Base-by-base conservation (phyloP, 352 stramenopile species). In the Globisporangium sylvaticum region DNA sequence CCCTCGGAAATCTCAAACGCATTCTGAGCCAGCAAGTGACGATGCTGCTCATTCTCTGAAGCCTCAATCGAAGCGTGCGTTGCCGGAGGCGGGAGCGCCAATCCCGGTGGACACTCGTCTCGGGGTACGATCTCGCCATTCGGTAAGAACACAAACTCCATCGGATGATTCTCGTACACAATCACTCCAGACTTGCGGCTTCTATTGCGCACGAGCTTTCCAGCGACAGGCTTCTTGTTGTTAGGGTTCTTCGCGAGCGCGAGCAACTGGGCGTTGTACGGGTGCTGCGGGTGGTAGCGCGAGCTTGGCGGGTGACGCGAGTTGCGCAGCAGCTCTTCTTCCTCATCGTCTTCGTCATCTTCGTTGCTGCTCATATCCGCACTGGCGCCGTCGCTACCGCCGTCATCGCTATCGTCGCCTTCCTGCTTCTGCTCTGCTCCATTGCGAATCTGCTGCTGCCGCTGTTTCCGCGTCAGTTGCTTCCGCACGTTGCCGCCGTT, bases 81-180 rank as follows among this genome's bases (percentile, higher is more conserved):
- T 22, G 34, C 57, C 4, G 73, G 53, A 24, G 69, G 64, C 7
- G 81, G 81, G 53, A 88, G 62, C 55, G 62, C 66, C n/a, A 89
- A 59, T 1, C 75, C 80, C 1, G 73, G 67, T 4, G 78, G 74
- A 58, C 81, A 89, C 64, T 91, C 79, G 55, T 91, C 78, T 20
- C 78, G 66, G 4, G 79, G 65, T 50, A 75, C 71, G 61, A 91
- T 90, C 73, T 91, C 81, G 20, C 83, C 83, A 2, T 70, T 88
- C 50, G 81, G 72, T 66, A 90, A 29, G 48, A 78, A 87, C 27
- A 91, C 81, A 48, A 91, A 70, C 67, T 89, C 79, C 78, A 91
- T 86, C 3, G 78, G 79, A 12, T 65, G 58, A 44, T 24, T 71
- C 50, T 52, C 65, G 56, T 22, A 66, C 57, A 56, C 66, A 62